Conservation (phyloP, 768 basidiomycete genomes). For the Leccinellum rugosiceps region DNA sequence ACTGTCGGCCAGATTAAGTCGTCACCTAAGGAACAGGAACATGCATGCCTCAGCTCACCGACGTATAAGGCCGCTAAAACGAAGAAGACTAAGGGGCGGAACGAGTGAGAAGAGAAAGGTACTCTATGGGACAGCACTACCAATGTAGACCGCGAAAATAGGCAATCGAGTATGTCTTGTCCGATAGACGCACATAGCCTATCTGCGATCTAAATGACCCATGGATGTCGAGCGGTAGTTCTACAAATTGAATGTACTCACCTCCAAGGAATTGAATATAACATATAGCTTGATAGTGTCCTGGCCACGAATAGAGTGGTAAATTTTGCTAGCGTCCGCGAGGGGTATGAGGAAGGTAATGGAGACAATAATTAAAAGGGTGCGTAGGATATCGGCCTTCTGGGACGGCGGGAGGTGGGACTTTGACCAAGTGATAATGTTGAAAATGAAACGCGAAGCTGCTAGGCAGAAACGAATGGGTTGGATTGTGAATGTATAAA, state of each 20-base stretch:
- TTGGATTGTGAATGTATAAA: constrained; percentile 96
- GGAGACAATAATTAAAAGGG: constrained; percentile 70
- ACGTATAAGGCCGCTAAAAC: constrained; percentile 77
- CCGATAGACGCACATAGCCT: constrained; percentile 93
- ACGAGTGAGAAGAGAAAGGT: constrained; percentile 57
- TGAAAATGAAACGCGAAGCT: constrained; percentile 49
- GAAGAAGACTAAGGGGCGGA: constrained; percentile 85
- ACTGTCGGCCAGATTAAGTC: constrained; percentile 42
- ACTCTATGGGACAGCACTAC: constrained; percentile 63
- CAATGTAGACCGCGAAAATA: constrained; percentile 91
- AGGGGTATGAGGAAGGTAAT: constrained; percentile 73
- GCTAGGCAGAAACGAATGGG: constrained; percentile 84
- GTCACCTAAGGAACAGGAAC: neutral
- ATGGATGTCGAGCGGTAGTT: neutral
- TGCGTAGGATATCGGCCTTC: constrained; percentile 89
- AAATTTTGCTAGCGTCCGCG: constrained; percentile 96
- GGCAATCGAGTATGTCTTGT: constrained; percentile 93
- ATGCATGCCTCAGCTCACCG: constrained; percentile 44
- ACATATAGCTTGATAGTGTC: constrained; percentile 99
- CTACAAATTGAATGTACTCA: constrained; percentile 36
- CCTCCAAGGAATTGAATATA: constrained; percentile 97
- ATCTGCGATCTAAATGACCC: constrained; percentile 78
- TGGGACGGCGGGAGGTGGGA: constrained; percentile 77
- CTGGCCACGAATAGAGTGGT: constrained; percentile 95
- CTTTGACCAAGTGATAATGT: constrained; percentile 47